Evolutionary conservation across 495 filamentous ascomycete species (phyloP).

Genomic region (Hypoxylon fuscum): DNA sequence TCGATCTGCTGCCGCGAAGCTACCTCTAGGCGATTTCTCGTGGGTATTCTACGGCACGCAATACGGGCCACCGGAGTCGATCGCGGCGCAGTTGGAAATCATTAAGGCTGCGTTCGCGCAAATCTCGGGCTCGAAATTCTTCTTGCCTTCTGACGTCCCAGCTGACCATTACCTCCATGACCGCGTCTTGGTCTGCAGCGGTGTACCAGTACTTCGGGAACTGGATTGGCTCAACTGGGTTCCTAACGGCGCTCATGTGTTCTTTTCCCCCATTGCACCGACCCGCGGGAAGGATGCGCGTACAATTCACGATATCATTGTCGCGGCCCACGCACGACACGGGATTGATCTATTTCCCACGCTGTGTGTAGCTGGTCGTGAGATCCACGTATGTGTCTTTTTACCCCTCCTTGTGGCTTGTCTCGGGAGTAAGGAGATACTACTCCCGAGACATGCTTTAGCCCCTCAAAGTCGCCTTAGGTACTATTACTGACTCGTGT

Average conservation of each 20-base stretch:
- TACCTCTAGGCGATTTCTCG: conserved; percentile 49
- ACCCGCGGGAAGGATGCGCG: conserved; percentile 61
- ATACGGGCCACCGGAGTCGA: conserved; percentile 58
- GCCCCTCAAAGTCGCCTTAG: no score
- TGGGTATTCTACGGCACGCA: conserved; percentile 67
- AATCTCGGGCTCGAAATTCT: conserved; percentile 57
- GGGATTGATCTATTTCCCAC: conserved; percentile 63
- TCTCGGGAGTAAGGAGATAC: no score
- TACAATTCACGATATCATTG: conserved; percentile 54
- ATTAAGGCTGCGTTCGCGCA: conserved; percentile 57
- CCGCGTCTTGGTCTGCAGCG: conserved; percentile 41
- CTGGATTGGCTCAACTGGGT: conserved; percentile 65
- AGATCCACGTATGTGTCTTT: conserved; percentile 59
- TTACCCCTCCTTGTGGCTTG: no score
- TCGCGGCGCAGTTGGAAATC: conserved; percentile 52
- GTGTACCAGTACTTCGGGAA: conserved; percentile 60
- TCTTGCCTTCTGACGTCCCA: conserved; percentile 49
- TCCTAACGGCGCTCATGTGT: conserved; percentile 65
- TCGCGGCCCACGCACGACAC: conserved; percentile 47
- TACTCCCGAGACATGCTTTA: no score
- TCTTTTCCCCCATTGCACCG: conserved; percentile 66
- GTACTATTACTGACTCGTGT: neutral
- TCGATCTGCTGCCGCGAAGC: conserved; percentile 44
- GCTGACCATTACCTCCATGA: conserved; percentile 44
- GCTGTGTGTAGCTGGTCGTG: conserved; percentile 61